Evolutionary conservation across 805 yeast genomes (phyloP).

Genomic region (Starmerella davenportii): DNA sequence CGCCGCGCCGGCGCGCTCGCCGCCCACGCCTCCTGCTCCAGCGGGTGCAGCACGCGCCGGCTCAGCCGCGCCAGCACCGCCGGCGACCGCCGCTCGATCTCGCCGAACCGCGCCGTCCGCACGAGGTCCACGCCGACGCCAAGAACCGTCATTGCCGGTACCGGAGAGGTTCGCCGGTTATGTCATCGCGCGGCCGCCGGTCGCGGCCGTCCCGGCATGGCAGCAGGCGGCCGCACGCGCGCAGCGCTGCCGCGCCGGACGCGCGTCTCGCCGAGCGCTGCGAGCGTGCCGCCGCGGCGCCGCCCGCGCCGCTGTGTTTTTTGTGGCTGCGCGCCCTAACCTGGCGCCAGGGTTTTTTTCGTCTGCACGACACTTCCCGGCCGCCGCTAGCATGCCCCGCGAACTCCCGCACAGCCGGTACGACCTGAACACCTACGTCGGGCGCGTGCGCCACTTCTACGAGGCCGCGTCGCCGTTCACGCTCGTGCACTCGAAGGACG

Average conservation of each 20-base stretch:
- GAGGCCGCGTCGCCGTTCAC: conserved; percentile 81
- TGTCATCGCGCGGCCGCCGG: too few relatives aligned
- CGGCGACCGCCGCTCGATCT: conserved; percentile 26
- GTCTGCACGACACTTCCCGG: background rate
- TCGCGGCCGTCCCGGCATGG: too few relatives aligned
- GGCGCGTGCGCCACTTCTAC: conserved; percentile 87
- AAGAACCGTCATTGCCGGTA: conserved; percentile 17
- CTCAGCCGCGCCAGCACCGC: conserved; percentile 27
- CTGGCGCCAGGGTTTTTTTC: too few relatives aligned
- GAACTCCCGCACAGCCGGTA: conserved; percentile 27
- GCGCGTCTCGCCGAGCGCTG: too few relatives aligned
- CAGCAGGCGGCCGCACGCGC: too few relatives aligned
- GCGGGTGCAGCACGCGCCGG: conserved; percentile 34
- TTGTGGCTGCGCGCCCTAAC: too few relatives aligned
- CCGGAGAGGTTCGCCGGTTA: too few relatives aligned
- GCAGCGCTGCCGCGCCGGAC: too few relatives aligned
- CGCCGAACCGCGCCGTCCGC: conserved; percentile 29
- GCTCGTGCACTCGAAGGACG: conserved; percentile 52
- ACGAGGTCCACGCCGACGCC: conserved; percentile 47
- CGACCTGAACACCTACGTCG: conserved; percentile 73
- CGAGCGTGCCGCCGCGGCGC: too few relatives aligned
- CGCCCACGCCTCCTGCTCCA: conserved; percentile 21
- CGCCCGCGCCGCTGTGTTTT: too few relatives aligned
- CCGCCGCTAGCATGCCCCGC: background rate
- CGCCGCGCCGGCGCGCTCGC: conserved; percentile 1